Conservation (phyloP, 257 asterid genomes). For the Gentiana dahurica region DNA sequence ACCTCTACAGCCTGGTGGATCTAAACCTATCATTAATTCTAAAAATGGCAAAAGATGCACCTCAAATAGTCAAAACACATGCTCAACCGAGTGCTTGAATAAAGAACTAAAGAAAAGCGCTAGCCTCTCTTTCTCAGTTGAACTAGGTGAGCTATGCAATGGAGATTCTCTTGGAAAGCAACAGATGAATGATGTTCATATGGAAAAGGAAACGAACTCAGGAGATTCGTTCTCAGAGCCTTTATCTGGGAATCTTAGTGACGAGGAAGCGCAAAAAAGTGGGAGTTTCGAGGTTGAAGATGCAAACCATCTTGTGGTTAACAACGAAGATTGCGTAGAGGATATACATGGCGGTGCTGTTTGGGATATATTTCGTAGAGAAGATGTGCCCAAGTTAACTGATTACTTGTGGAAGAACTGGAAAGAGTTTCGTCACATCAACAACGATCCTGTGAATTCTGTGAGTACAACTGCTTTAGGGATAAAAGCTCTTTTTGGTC, state of each 20-base stretch:
- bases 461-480: conserved; percentile 12
- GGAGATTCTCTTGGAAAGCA: not conserved
- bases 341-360: conserved; percentile 27
- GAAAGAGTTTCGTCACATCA: conserved; percentile 26
- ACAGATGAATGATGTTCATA: not conserved
- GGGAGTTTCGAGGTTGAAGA: not conserved
- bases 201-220: not conserved
- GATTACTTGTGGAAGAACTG: conserved; percentile 31
- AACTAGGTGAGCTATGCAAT: not conserved
- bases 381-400: conserved; percentile 36
- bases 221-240: not conserved
- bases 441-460: conserved; percentile 17
- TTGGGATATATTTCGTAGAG: conserved; percentile 45
- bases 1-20: conserved; percentile 5
- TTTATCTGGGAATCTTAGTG: not conserved
- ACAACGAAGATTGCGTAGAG: conserved; percentile 8
- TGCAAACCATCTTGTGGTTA: conserved; percentile 7
- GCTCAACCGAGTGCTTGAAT: not conserved
- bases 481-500: too few relatives aligned
- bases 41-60: conserved; percentile 3
- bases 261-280: not conserved
- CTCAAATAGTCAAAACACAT: not conserved
- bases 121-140: not conserved
- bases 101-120: not conserved
- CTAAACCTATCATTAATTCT: conserved; percentile 4